These are phyloP conservation scores for Podaxis sp. DNA, from an alignment of 768 basidiomycete genomes.

Conservation along the genomic window DNA sequence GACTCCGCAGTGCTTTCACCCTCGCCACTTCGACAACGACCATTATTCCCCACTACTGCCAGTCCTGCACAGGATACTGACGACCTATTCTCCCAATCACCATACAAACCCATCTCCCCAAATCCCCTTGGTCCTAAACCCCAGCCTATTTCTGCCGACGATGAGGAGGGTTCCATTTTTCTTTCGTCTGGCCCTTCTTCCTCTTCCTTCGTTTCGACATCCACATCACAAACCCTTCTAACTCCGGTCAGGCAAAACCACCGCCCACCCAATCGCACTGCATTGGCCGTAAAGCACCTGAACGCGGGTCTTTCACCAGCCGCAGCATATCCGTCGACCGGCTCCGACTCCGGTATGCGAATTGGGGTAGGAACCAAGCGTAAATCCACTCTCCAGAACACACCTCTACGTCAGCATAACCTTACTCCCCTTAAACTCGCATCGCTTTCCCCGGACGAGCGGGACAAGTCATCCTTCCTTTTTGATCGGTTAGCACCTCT, in stretches of 20 bases:
- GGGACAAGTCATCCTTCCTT: conserved; percentile 36
- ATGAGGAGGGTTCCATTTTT: conserved; percentile 60
- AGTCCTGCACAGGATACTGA: conserved; percentile 37
- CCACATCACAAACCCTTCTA: conserved; percentile 49
- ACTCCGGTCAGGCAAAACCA: conserved; percentile 60
- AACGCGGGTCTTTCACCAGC: conserved; percentile 26
- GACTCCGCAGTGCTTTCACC: conserved; percentile 65
- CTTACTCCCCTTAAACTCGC: conserved; percentile 49
- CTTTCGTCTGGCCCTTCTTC: conserved; percentile 49
- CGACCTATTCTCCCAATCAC: conserved; percentile 55
- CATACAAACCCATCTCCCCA: conserved; percentile 40
- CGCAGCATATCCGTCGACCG: conserved; percentile 20
- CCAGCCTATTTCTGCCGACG: conserved; percentile 46
- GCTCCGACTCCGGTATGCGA: conserved; percentile 25
- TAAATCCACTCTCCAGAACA: conserved; percentile 55
- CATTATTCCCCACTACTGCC: conserved; percentile 34
- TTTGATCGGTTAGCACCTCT: conserved; percentile 59
- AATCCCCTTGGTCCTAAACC: conserved; percentile 27
- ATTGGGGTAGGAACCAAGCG: conserved; percentile 61
- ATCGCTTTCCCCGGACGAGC: conserved; percentile 29
- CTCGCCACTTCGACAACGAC: conserved; percentile 54
- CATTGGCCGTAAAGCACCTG: conserved; percentile 37
- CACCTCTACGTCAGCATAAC: conserved; percentile 54
- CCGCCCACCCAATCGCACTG: conserved; percentile 38
- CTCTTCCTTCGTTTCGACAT: conserved; percentile 40